These are phyloP conservation scores for Lachnellula cervina DNA, from an alignment of 2,329 filamentous ascomycete genomes.

Conservation along the genomic window DNA sequence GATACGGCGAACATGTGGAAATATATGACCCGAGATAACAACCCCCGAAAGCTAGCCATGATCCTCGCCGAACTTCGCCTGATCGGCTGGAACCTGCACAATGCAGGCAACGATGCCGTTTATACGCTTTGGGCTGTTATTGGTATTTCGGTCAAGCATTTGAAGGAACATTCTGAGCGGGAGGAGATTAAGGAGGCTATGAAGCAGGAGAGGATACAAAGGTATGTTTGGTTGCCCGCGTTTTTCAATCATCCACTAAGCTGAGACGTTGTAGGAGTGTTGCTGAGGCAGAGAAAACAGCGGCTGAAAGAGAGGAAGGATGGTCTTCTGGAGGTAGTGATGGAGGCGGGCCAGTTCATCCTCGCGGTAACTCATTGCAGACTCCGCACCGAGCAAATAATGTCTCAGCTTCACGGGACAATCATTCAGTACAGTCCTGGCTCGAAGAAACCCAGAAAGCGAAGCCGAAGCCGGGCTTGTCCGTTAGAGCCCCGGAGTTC, in stretches of 20 bases:
- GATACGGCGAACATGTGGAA: slow-evolving; percentile 73
- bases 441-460: neutral
- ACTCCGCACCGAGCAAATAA: neutral
- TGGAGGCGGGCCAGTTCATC: slow-evolving; percentile 14
- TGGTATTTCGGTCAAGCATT: slow-evolving; percentile 45
- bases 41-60: slow-evolving; percentile 51
- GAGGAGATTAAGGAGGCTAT: slow-evolving; percentile 11
- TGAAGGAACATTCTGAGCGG: slow-evolving; percentile 13
- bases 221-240: slow-evolving; percentile 12
- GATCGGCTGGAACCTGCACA: slow-evolving; percentile 64
- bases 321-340: slow-evolving; percentile 27
- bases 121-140: slow-evolving; percentile 75
- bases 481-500: neutral
- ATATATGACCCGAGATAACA: slow-evolving; percentile 48
- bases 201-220: slow-evolving; percentile 14
- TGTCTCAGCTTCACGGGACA: neutral
- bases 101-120: slow-evolving; percentile 80
- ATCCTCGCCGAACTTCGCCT: slow-evolving; percentile 64
- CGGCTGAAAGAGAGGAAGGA: slow-evolving; percentile 15
- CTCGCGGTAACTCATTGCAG: neutral
- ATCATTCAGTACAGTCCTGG: neutral
- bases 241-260: neutral
- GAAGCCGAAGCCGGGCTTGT: neutral
- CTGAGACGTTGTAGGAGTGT: slow-evolving; percentile 11
- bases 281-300: slow-evolving; percentile 10